A percentile compares a stretch with the other conserved stretches of the same genome.
Conservation (phyloP, 306 rosid genomes). For the Potentilla sterilis region DNA sequence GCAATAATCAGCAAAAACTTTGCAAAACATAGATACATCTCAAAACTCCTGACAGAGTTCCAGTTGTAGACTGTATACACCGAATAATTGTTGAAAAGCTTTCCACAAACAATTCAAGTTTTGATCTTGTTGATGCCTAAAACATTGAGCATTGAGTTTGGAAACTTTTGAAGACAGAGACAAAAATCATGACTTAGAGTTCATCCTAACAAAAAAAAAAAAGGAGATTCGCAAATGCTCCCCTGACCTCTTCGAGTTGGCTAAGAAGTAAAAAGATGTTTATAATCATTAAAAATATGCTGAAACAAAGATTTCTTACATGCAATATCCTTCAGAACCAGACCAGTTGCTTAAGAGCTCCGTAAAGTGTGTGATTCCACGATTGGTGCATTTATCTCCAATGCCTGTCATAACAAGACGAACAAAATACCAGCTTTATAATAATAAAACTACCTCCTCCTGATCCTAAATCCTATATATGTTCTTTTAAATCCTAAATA, state of each 20-base stretch:
- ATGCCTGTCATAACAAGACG: slow-evolving; percentile 43
- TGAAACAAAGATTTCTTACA: slow-evolving; percentile 37
- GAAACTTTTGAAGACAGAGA: not conserved
- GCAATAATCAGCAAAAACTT: not conserved
- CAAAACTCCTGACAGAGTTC: not conserved
- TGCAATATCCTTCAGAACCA: slow-evolving; percentile 63
- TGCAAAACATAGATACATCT: not conserved
- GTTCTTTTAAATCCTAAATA: not conserved
- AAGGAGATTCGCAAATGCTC: not conserved
- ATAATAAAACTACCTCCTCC: not conserved
- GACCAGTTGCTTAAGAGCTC: slow-evolving; percentile 56
- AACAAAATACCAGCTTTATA: slow-evolving; percentile 8
- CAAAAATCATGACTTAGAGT: not conserved
- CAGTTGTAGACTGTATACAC: not conserved
- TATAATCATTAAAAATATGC: not conserved
- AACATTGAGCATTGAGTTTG: too few species aligned
- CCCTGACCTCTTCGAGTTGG: not conserved
- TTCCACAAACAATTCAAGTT: not conserved
- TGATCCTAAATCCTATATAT: not conserved
- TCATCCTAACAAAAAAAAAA: not conserved
- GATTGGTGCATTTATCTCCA: slow-evolving; percentile 49
- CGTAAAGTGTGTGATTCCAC: slow-evolving; percentile 35
- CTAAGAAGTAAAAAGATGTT: not conserved
- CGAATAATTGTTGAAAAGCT: not conserved
- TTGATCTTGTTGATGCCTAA: not conserved